Evolutionary conservation across 2,329 filamentous ascomycete species (phyloP).

Genomic region (Trichoderma pleuroti): DNA sequence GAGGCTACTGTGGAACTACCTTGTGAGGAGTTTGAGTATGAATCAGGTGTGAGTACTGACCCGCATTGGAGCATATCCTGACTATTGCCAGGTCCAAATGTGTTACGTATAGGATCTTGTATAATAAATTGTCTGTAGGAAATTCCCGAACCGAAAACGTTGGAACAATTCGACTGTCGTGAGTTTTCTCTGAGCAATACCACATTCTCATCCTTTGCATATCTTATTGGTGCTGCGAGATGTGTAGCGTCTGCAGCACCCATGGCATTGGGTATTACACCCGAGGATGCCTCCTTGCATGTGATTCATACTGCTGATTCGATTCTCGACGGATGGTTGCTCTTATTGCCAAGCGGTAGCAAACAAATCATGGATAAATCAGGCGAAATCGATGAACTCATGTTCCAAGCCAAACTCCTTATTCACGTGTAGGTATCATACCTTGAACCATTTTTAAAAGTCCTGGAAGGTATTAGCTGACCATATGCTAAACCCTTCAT

Average conservation of each 20-base stretch:
- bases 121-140: neutral
- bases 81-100: neutral
- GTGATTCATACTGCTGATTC: neutral
- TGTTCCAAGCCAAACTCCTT: neutral
- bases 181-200: neutral
- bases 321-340: neutral
- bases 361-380: neutral
- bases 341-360: neutral
- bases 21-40: neutral
- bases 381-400: neutral
- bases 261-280: neutral
- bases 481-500: too few relatives aligned
- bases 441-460: neutral
- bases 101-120: neutral
- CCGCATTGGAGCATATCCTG: neutral
- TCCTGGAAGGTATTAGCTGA: neutral
- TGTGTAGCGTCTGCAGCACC: neutral
- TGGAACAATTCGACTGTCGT: neutral
- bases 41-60: neutral
- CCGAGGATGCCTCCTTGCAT: neutral
- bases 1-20: neutral
- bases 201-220: neutral
- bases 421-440: neutral
- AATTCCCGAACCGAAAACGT: neutral
- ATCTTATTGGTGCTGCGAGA: neutral